Base-by-base conservation (phyloP, 192 early-diverging fungal genomes). In the Dissophora globulifera region DNA sequence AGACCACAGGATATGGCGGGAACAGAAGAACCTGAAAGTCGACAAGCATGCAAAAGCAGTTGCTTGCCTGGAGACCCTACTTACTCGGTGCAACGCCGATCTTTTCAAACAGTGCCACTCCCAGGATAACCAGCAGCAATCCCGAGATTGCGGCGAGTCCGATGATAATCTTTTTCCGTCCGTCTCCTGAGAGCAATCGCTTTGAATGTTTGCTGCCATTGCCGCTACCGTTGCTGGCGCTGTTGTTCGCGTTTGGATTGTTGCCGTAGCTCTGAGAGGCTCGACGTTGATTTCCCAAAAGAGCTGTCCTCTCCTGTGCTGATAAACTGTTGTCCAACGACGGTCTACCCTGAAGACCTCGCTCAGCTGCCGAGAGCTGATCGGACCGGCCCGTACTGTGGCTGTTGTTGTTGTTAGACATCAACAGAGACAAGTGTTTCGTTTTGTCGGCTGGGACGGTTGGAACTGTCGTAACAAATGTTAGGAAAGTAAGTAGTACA, bases 111-210 rank as follows among this genome's bases (percentile, higher is more conserved):
- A 76, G 38, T 22, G 72, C 51, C n/a, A 76, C 47, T n/a, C 31
- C 72, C 9, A 76, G 51, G 29, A 66, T 48, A 12, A 76, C 43
- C 45, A 76, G 45, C 4, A 81, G 38, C 13, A 71, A 30, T 19
- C 79, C 71, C 9, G 82, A 68, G 46, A 79, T 35, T n/a, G 82
- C 51, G 2, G 76, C 47, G 22, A 81, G 57, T 0, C 45, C 8
- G 13, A 83, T 30, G 35, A 83, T 83, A 3, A 75, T 69, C 17
- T 47, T 42, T 50, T 80, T 75, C 33, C 59, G 57, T 29, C 41
- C 31, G 22, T 57, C 16, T 11, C 64, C 64, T 0, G 72, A 67
- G 15, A 75, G 43, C 2, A 49, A 55, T 10, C 43, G 26, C 40
- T 75, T 75, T 3, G 42, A 41, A 9, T 57, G 55, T 23, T 59